phyloP scores from a whole-genome alignment of 352 stramenopile genomes.

The Hyaloperonospora arabidopsidis region DNA sequence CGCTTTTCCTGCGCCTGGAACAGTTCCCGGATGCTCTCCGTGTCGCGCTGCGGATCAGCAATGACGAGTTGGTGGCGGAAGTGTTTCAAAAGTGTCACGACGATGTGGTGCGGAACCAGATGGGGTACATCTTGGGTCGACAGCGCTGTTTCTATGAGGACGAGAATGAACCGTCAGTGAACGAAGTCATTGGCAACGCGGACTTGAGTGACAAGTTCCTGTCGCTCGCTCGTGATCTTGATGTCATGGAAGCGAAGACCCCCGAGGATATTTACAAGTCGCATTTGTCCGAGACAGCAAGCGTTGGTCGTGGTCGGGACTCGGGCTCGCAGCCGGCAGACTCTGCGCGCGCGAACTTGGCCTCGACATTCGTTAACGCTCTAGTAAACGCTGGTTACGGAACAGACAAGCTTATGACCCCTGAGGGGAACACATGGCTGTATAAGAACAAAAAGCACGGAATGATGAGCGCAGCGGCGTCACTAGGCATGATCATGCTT shows the following conservation, averaged over 20 bases:
- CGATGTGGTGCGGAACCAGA: slow-evolving; percentile 74
- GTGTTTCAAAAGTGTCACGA: slow-evolving; percentile 76
- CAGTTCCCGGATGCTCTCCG: slow-evolving; percentile 94
- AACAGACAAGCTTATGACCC: slow-evolving; percentile 93
- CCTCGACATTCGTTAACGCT: slow-evolving; percentile 98
- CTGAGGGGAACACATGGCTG: slow-evolving; percentile 94
- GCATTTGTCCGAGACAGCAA: slow-evolving; percentile 94
- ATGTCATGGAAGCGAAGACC: slow-evolving; percentile 96
- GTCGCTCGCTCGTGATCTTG: slow-evolving; percentile 93
- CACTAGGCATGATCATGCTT: slow-evolving; percentile 95
- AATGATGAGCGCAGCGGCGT: slow-evolving; percentile 97
- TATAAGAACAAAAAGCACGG: slow-evolving; percentile 99
- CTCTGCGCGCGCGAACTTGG: slow-evolving; percentile 96
- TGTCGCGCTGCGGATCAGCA: slow-evolving; percentile 91
- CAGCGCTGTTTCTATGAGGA: slow-evolving; percentile 93
- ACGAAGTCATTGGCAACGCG: slow-evolving; percentile 96
- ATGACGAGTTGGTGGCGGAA: slow-evolving; percentile 66
- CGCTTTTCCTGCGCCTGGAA: slow-evolving; percentile 91
- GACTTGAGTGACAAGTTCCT: slow-evolving; percentile 95
- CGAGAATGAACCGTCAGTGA: slow-evolving; percentile 84
- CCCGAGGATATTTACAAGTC: slow-evolving; percentile 99
- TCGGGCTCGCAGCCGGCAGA: slow-evolving; percentile 84
- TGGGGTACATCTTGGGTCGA: slow-evolving; percentile 94
- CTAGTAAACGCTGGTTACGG: slow-evolving; percentile 99
- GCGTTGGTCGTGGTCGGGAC: slow-evolving; percentile 60